Base-by-base conservation (phyloP, 176 grass and related monocot species). In the Cenchrus fungigraminus region DNA sequence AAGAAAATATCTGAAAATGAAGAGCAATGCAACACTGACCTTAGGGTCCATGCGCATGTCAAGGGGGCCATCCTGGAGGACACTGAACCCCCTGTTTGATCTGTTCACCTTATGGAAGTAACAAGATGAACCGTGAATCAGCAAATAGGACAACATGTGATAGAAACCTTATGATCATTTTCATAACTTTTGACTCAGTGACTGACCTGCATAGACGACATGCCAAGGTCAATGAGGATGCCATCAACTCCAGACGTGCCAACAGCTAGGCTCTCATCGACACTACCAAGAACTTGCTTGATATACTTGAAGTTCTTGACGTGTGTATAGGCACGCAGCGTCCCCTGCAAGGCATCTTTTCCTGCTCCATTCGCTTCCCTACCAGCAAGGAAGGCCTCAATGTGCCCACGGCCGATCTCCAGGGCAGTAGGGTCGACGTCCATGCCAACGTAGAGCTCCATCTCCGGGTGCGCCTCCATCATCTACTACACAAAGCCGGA, bases 41-140 rank as follows among this genome's bases (percentile, higher is more conserved):
- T 89, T 92, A 78, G 96, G 93, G 46, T 91, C 91, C 96, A 98
- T 98, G 55, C 96, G 96, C 96, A 98, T 98, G 75, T 98, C 96
- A 58, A 95, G 89, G 77, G 96, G 91, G 4, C 93, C 96, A 69
- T 95, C 91, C 42, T 89, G 50, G 8, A 95, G 86, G 25, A 95
- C 88, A 79, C 96, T 98, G 65, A 95, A 98, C 77, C 93, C 96
- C 78, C 93, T 94, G 44, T 79, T 85, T 0, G 85, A 90, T 64
- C 80, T 82, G 75, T 90, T 91, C 86, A 92, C 89, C 91, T 98
- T 74, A 31, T n/a, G 0, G 79, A 9, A 56, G 65, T 12, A 72
- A 12, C 2, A 85, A 32, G 54, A n/a, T 53, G 14, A 73, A 65
- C 51, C 58, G 34, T n/a, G 19, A 6, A 78, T 79, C 14, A 60